Evolutionary conservation across 1,284 basidiomycete genomes (phyloP), one percentile per base, ranked within the genome.

Genomic region (Phylloboletellus chloephorus): DNA sequence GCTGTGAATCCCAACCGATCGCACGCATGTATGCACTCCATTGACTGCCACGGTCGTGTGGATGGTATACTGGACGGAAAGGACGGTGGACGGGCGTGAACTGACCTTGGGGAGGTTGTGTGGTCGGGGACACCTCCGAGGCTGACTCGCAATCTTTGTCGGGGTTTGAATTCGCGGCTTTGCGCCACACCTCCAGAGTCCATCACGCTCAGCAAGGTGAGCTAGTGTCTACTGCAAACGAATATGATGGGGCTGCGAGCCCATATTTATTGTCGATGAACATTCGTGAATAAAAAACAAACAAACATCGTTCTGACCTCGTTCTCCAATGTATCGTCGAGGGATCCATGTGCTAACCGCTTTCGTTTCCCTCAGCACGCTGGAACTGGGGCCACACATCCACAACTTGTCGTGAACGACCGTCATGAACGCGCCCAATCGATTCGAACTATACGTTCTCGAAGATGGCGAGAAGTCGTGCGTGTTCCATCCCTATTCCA

Each of bases 401-500:
- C 25, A 31, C 15, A 17, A 8, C 29, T 31, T 31, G 25, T 31
- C 20, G 38, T 43, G 11, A 23, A 35, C 24, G 12, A 31, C 29
- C 40, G 44, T 39, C 49, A 94, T 95, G 83, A 98, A 98, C 68
- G 91, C 91, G 36, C 93, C 93, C 7, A 84, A 85, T 63, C 82
- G 95, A 54, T 88, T 87, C 63, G 94, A 96, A 66, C 76, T 94
- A 52, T 92, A 84, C 60, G 88, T 95, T 42, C 78, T 94, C 22
- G 88, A 89, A 26, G 89, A 97, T 53, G 91, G 86, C 58, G 94
- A 98, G 71, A 87, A 87, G 69, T 73, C 79, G 90, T 95, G 72
- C 71, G 89, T 75, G 31, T 31, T 23, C 22, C 28, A 4, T 31
- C 11, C 22, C 28, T 5, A 19, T 30, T 3, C 23, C 5, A 13